Evolutionary conservation across 768 basidiomycete genomes (phyloP).

Genomic region (button mushroom (Agaricus bisporus)): DNA sequence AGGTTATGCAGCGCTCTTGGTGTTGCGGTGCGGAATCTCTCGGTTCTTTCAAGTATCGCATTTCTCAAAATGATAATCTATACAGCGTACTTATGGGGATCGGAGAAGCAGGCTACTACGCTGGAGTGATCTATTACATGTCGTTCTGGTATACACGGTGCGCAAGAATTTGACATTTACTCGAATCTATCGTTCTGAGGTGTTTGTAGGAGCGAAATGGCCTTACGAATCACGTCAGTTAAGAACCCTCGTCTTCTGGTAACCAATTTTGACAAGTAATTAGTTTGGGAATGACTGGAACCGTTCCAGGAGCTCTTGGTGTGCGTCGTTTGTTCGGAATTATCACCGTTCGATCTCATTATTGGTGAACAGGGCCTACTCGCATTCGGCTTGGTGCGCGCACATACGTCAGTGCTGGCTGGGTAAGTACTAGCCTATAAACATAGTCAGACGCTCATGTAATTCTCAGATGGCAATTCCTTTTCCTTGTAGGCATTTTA

Average conservation of each 20-base stretch:
- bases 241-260: neutral
- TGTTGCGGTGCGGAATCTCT: constrained; percentile 31
- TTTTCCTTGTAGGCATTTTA: constrained; percentile 37
- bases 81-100: constrained; percentile 47
- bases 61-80: neutral
- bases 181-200: neutral
- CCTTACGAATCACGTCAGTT: constrained; percentile 40
- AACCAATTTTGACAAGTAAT: neutral
- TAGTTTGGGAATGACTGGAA: constrained; percentile 55
- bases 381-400: constrained; percentile 51
- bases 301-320: constrained; percentile 49
- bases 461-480: constrained; percentile 46
- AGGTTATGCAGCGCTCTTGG: constrained; percentile 42
- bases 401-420: constrained; percentile 30
- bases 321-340: constrained; percentile 19
- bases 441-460: neutral
- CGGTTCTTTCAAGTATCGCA: neutral
- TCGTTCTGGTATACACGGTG: constrained; percentile 51
- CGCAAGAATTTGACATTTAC: neutral
- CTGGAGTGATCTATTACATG: constrained; percentile 56
- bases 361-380: constrained; percentile 37
- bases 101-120: constrained; percentile 57
- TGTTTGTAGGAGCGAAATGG: constrained; percentile 37
- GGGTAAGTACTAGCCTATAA: constrained; percentile 13
- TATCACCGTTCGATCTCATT: neutral